Evolutionary conservation across 2,329 filamentous ascomycete species (phyloP).

Genomic region (Calonectria naviculata): DNA sequence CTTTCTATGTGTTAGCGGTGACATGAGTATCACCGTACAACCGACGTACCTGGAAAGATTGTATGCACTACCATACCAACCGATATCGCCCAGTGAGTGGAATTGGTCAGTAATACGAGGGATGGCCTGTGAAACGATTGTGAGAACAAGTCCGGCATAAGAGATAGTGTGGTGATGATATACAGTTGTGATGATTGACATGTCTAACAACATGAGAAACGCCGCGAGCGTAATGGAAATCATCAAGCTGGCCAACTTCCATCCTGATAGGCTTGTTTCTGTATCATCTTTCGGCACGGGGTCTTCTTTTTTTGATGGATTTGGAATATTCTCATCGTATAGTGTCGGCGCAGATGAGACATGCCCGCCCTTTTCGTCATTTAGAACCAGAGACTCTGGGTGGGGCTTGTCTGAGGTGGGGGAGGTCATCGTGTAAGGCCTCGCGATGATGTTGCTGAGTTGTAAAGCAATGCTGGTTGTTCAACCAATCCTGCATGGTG

Average conservation of each 20-base stretch:
- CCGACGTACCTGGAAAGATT: conserved; percentile 54
- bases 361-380: conserved; percentile 9
- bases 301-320: conserved; percentile 14
- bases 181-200: conserved; percentile 64
- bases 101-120: conserved; percentile 62
- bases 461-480: background rate
- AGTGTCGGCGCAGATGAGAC: conserved; percentile 31
- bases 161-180: conserved; percentile 13
- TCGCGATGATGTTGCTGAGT: background rate
- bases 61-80: conserved; percentile 66
- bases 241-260: conserved; percentile 49
- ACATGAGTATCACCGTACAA: conserved; percentile 27
- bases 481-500: background rate
- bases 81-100: conserved; percentile 62
- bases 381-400: background rate
- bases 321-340: conserved; percentile 18
- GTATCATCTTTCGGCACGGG: conserved; percentile 16
- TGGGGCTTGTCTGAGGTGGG: conserved; percentile 4
- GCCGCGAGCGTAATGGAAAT: conserved; percentile 52
- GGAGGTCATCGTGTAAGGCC: conserved; percentile 1
- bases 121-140: conserved; percentile 50
- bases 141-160: background rate
- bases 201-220: conserved; percentile 63
- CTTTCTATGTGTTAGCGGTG: conserved; percentile 45
- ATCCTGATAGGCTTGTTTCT: conserved; percentile 37